Base-by-base conservation (phyloP, 2,329 filamentous ascomycete species). In the Alternaria sp. region DNA sequence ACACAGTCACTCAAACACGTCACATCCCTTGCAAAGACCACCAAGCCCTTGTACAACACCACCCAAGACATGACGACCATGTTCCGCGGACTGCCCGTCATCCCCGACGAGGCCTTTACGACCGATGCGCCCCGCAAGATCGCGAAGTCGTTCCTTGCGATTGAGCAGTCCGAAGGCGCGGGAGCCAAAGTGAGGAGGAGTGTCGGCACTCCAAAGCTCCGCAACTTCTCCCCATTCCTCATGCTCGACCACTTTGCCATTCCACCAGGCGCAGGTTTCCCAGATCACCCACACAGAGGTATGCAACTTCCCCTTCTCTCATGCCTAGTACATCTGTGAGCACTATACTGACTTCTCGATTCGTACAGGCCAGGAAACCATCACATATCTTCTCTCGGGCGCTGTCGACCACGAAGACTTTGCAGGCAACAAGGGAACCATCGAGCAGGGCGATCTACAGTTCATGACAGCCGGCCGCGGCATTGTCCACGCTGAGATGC, bases 401-500 rank as follows among this genome's bases (percentile, higher is more conserved):
- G 92, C 87, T 4, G 88, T 96, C 60, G 93, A 97, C 80, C 93
- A 97, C 75, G 93, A 97, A 81, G 93, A 97, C 78, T 97, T 97
- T 69, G 89, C 92, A 2, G 93, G 93, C 12, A 89, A 95, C 81
- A 86, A 86, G 51, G 95, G 94, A 59, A 95, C 91, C 4, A 92
- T 98, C 68, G 85, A 90, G 62, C 81, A 91, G 0, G 94, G 94
- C n/a, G 94, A 97, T 76, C 81, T 98, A 48, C 94, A 98, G 77
- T 98, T 98, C 84, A 98, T 98, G 95, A 97, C 94, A 0, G 94
- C 94, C 1, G 94, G 94, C 4, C 84, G 86, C 20, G 94, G 94
- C 42, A 96, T 98, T 71, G 91, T 97, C 79, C 95, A 98, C 79
- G 92, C 94, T 38, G 94, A 98, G 81, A 97, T 98, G 93, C 94